A percentile compares a stretch with the other conserved stretches of the same genome.
Conservation (phyloP, 805 yeast species). For the Ogataea trehalophila region DNA sequence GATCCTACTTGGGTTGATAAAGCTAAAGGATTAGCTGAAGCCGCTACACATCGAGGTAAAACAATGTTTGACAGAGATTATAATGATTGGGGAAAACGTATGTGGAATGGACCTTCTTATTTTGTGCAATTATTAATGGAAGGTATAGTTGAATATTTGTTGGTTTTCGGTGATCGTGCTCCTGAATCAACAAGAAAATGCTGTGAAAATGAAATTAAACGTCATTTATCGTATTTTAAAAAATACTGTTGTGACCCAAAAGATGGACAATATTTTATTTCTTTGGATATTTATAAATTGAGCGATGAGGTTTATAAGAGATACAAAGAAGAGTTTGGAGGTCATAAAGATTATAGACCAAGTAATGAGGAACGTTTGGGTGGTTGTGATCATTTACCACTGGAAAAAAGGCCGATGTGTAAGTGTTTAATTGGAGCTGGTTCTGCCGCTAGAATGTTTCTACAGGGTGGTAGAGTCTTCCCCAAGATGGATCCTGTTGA, state of each 20-base stretch:
- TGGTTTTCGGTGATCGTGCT: constrained; percentile 39
- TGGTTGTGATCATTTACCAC: constrained; percentile 30
- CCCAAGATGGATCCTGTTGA: constrained; percentile 31
- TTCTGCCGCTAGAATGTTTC: constrained; percentile 64
- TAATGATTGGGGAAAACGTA: constrained; percentile 43
- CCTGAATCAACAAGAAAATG: constrained; percentile 30
- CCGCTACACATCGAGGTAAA: constrained; percentile 52
- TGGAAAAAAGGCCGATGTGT: constrained; percentile 30
- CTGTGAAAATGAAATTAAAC: constrained; percentile 38
- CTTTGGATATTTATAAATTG: constrained; percentile 53
- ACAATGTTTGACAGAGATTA: constrained; percentile 64
- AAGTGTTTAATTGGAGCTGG: constrained; percentile 54
- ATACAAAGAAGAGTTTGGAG: constrained; percentile 53
- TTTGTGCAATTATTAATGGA: constrained; percentile 61
- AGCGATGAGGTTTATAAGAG: constrained; percentile 45
- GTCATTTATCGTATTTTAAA: constrained; percentile 54
- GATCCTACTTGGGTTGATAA: constrained; percentile 46
- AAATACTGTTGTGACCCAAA: constrained; percentile 51
- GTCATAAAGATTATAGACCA: constrained; percentile 44
- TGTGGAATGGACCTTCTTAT: constrained; percentile 60
- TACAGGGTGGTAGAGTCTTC: constrained; percentile 58
- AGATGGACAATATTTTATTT: constrained; percentile 57
- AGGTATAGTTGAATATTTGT: constrained; percentile 61
- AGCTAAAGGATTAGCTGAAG: constrained; percentile 47
- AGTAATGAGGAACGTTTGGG: constrained; percentile 48